Evolutionary conservation across 257 asterid species (phyloP).

Genomic region (Sherardia arvensis): DNA sequence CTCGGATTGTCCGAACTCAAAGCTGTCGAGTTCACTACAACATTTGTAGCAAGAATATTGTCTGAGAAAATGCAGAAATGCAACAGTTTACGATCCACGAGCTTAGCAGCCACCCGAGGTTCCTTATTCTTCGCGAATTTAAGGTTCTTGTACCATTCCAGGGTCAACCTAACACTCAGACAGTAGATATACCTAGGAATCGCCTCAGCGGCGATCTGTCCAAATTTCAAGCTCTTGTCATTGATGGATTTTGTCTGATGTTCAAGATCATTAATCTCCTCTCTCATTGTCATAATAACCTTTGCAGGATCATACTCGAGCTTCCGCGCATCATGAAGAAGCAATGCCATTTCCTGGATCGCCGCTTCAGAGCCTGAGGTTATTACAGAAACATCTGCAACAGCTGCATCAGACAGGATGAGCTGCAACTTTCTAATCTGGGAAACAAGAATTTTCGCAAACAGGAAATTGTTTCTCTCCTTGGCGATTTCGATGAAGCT

Average conservation of each 20-base stretch:
- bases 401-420: conserved; percentile 3
- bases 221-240: conserved; percentile 1
- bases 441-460: background rate
- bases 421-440: conserved; percentile 1
- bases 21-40: conserved; percentile 3
- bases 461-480: background rate
- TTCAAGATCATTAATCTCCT: background rate
- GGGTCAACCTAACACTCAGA: conserved; percentile 2
- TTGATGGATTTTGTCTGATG: background rate
- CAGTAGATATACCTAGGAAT: background rate
- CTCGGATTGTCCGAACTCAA: conserved; percentile 1
- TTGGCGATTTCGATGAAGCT: conserved; percentile 3
- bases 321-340: background rate
- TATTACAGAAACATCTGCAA: background rate
- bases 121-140: background rate
- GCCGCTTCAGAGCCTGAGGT: background rate
- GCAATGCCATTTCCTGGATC: background rate
- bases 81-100: background rate
- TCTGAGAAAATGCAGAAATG: conserved; percentile 8
- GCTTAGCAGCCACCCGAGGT: background rate
- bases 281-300: background rate
- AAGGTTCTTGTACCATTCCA: background rate
- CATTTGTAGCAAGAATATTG: conserved; percentile 2
- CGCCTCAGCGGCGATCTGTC: conserved; percentile 5
- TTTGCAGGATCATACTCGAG: background rate